Conservation (phyloP, 2,329 filamentous ascomycete species). For the Didymellaceae sp. region DNA sequence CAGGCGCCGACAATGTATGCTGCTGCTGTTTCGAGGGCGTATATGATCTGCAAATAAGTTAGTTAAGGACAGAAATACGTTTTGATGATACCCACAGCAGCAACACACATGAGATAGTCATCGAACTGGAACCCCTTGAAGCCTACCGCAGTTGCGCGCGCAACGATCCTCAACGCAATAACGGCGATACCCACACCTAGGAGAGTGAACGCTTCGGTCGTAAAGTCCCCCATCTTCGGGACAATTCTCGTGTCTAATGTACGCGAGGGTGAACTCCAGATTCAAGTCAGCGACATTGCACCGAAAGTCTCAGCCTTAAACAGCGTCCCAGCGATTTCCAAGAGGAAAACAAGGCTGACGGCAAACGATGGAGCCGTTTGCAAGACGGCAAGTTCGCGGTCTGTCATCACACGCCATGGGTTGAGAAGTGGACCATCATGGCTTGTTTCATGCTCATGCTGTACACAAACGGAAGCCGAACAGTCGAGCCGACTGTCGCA, state of each 20-base stretch:
- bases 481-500: constrained; percentile 1
- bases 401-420: not conserved
- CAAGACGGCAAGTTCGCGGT: constrained; percentile 1
- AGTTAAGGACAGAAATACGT: not conserved
- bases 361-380: constrained; percentile 7
- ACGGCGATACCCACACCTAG: constrained; percentile 46
- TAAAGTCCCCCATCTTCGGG: constrained; percentile 19
- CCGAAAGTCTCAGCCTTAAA: constrained; percentile 8
- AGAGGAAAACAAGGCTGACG: not conserved
- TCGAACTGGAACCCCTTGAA: constrained; percentile 60
- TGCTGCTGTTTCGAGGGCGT: constrained; percentile 58
- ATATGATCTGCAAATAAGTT: constrained; percentile 53
- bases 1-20: constrained; percentile 59
- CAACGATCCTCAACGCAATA: constrained; percentile 59
- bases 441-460: not conserved
- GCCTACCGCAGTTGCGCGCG: constrained; percentile 59
- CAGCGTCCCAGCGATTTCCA: not conserved
- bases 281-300: constrained; percentile 7
- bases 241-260: not conserved
- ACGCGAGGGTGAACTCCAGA: not conserved
- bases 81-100: constrained; percentile 52
- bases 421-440: not conserved
- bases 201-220: constrained; percentile 23
- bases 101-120: constrained; percentile 65
- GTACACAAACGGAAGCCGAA: constrained; percentile 1